phyloP scores from a whole-genome alignment of 106 monocot genomes.

The Cymbidium sinense region DNA sequence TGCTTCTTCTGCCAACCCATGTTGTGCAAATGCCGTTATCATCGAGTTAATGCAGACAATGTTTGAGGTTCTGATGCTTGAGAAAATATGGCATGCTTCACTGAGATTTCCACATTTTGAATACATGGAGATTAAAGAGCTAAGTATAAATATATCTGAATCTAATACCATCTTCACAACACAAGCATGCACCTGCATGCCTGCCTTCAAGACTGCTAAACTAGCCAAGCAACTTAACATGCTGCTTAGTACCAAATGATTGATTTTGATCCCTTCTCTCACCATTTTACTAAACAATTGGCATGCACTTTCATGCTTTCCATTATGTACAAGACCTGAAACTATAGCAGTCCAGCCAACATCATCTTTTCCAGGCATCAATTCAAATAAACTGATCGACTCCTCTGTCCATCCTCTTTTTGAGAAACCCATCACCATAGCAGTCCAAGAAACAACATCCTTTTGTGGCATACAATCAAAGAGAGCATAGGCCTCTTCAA shows the following conservation, averaged over 20 bases:
- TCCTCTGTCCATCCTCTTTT: conserved; percentile 35
- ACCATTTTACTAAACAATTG: conserved; percentile 40
- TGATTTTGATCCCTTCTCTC: conserved; percentile 31
- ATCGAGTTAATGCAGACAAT: conserved; percentile 41
- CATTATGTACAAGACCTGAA: conserved; percentile 32
- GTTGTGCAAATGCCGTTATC: conserved; percentile 46
- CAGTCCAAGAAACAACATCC: conserved; percentile 60
- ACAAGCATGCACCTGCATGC: conserved; percentile 40
- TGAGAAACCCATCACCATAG: conserved; percentile 48
- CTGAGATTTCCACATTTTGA: conserved; percentile 46
- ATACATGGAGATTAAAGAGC: conserved; percentile 54
- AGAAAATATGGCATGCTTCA: conserved; percentile 29
- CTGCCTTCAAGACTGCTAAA: conserved; percentile 28
- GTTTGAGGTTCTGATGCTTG: conserved; percentile 19
- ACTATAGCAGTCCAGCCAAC: conserved; percentile 60
- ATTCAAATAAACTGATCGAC: conserved; percentile 33
- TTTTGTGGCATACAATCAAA: conserved; percentile 48
- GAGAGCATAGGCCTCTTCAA: conserved; percentile 36
- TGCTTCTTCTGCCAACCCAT: conserved; percentile 33
- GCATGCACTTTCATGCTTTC: conserved; percentile 35
- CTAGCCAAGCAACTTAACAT: conserved; percentile 42
- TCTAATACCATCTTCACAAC: conserved; percentile 34
- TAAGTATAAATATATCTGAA: conserved; percentile 27
- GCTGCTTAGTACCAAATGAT: conserved; percentile 28
- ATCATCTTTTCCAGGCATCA: conserved; percentile 54